These are phyloP conservation scores for Fusarium liriodendri DNA, from an alignment of 2,329 filamentous ascomycete genomes.

Conservation along the genomic window DNA sequence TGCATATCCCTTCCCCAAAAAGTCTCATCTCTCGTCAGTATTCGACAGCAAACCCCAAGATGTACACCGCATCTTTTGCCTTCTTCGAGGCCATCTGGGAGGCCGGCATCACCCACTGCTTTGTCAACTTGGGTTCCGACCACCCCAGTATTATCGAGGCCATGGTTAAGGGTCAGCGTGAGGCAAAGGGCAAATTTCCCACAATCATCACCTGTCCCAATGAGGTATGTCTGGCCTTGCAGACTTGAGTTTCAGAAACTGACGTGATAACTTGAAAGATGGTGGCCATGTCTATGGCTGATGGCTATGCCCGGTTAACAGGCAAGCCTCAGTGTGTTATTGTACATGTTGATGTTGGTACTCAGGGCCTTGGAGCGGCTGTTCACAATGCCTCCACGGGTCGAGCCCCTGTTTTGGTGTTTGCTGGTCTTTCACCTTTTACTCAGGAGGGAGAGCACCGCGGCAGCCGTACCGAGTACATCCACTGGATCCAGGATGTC, in stretches of 20 bases:
- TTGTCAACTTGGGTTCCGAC: conserved; percentile 76
- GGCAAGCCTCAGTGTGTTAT: conserved; percentile 81
- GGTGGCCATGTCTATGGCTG: conserved; percentile 87
- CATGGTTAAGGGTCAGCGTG: conserved; percentile 79
- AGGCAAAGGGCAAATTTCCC: conserved; percentile 73
- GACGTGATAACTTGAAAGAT: conserved; percentile 62
- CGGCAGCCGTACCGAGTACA: conserved; percentile 84
- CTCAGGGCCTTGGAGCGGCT: conserved; percentile 80
- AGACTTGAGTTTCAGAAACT: not conserved
- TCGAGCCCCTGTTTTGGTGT: conserved; percentile 79
- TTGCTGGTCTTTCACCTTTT: conserved; percentile 81
- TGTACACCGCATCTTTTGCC: conserved; percentile 82
- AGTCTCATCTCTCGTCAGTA: conserved; percentile 34
- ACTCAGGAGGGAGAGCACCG: conserved; percentile 82
- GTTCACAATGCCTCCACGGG: conserved; percentile 84
- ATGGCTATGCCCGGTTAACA: conserved; percentile 80
- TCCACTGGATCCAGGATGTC: conserved; percentile 88
- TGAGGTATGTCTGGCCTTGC: conserved; percentile 63
- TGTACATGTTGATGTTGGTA: conserved; percentile 85
- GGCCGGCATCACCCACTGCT: conserved; percentile 69
- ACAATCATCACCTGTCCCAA: conserved; percentile 83
- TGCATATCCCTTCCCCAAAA: conserved; percentile 16
- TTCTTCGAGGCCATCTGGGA: conserved; percentile 88
- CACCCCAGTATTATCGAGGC: conserved; percentile 84
- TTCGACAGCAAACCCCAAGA: conserved; percentile 47